phyloP scores from a whole-genome alignment of 73 alveolate genomes.

The Blepharisma stoltei region DNA sequence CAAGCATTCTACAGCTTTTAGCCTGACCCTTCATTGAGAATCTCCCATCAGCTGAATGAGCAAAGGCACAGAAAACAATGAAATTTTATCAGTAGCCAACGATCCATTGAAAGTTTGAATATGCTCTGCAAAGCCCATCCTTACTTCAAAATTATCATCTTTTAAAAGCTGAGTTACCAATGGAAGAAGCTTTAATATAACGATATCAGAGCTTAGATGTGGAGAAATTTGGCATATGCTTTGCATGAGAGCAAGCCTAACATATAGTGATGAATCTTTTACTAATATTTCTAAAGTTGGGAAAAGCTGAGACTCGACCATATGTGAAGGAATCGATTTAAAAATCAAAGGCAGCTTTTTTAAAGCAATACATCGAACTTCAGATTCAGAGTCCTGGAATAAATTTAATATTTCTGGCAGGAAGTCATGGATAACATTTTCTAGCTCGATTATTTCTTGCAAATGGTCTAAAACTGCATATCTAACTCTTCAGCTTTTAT shows the following conservation, averaged over 20 bases:
- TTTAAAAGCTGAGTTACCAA: not conserved
- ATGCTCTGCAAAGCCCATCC: conserved; percentile 45
- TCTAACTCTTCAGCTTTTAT: conserved; percentile 62
- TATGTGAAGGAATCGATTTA: not conserved
- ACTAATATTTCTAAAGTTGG: not conserved
- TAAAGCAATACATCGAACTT: conserved; percentile 12
- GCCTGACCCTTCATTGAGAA: conserved; percentile 59
- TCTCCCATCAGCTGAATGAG: conserved; percentile 47
- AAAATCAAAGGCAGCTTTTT: not conserved
- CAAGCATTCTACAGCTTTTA: conserved; percentile 52
- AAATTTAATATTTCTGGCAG: not conserved
- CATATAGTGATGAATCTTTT: not conserved
- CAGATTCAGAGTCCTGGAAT: conserved; percentile 29
- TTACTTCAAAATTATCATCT: conserved; percentile 16
- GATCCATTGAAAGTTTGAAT: conserved; percentile 48
- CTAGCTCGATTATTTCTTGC: not conserved
- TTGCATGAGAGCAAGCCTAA: conserved; percentile 23
- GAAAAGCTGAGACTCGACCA: not conserved
- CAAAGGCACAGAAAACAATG: conserved; percentile 48
- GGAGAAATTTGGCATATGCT: not conserved
- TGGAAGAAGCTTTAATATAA: not conserved
- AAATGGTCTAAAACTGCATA: conserved; percentile 58
- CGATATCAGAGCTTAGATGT: not conserved
- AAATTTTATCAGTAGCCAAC: conserved; percentile 42
- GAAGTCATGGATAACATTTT: not conserved